These are phyloP conservation scores for Ramichloridium luteum DNA, from an alignment of 2,329 filamentous ascomycete genomes.

Conservation along the genomic window DNA sequence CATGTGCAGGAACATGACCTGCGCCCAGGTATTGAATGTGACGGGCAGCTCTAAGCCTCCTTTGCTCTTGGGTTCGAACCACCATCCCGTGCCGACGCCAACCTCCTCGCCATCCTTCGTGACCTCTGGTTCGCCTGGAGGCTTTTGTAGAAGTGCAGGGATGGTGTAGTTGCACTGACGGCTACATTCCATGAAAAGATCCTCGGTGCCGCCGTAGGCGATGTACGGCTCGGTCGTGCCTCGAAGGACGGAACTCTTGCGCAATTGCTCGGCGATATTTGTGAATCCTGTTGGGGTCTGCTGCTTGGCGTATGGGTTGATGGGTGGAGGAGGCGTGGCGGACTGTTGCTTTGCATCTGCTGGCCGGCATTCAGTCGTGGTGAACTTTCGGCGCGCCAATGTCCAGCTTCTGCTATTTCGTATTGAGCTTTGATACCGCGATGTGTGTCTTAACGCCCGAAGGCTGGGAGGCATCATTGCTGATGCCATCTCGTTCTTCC, in stretches of 20 bases:
- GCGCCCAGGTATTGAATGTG: conserved; percentile 91
- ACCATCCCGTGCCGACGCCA: conserved; percentile 60
- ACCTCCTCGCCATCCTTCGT: conserved; percentile 72
- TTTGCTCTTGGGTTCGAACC: conserved; percentile 49
- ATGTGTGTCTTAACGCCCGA: too few species aligned
- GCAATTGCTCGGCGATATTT: conserved; percentile 17
- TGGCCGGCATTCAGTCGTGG: too few species aligned
- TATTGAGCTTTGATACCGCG: too few species aligned
- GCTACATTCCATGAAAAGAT: conserved; percentile 64
- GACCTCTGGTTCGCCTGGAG: conserved; percentile 54
- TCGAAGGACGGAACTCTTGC: conserved; percentile 21
- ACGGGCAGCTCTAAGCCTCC: conserved; percentile 55
- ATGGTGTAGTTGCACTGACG: conserved; percentile 65
- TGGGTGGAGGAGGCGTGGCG: too few species aligned
- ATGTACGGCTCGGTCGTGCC: conserved; percentile 55
- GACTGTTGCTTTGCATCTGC: too few species aligned
- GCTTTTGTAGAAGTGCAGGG: conserved; percentile 48
- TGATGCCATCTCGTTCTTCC: too few species aligned
- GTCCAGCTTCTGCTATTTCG: too few species aligned
- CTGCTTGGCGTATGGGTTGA: too few species aligned
- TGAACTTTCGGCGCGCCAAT: too few species aligned
- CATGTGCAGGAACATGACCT: conserved; percentile 92
- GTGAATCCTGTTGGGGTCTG: conserved; percentile 9
- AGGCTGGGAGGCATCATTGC: too few species aligned
- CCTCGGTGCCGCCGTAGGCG: conserved; percentile 66